phyloP scores from a whole-genome alignment of 306 rosid genomes.

The Purshia tridentata region DNA sequence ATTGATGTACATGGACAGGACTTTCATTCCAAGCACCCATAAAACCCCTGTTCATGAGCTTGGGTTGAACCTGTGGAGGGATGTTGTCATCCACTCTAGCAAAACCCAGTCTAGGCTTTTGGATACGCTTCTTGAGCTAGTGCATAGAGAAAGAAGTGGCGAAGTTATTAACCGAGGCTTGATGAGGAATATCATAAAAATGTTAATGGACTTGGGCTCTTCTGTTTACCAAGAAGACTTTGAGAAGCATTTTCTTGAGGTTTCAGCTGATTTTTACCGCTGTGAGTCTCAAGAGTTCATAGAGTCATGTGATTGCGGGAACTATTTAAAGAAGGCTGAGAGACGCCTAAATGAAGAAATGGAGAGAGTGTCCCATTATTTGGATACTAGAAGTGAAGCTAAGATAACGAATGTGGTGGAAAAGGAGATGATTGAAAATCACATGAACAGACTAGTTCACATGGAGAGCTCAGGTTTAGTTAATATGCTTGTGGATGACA shows the following conservation, averaged over 20 bases:
- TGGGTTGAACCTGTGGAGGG: conserved; percentile 85
- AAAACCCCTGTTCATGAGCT: conserved; percentile 79
- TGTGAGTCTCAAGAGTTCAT: conserved; percentile 72
- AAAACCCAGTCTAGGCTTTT: conserved; percentile 66
- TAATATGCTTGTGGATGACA: conserved; percentile 78
- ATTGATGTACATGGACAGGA: conserved; percentile 96
- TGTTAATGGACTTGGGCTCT: conserved; percentile 82
- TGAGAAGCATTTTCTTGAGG: conserved; percentile 67
- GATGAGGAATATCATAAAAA: conserved; percentile 61
- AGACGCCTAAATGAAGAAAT: conserved; percentile 77
- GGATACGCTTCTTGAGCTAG: conserved; percentile 65
- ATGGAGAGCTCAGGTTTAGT: conserved; percentile 83
- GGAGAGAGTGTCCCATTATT: conserved; percentile 83
- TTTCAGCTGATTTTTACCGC: conserved; percentile 72
- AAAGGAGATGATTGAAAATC: conserved; percentile 78
- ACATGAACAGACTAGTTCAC: conserved; percentile 74
- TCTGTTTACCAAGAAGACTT: conserved; percentile 69
- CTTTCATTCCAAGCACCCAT: conserved; percentile 57
- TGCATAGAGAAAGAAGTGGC: conserved; percentile 60
- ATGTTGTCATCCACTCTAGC: conserved; percentile 58
- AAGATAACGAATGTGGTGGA: conserved; percentile 75
- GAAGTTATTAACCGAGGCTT: conserved; percentile 78
- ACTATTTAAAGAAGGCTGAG: conserved; percentile 76
- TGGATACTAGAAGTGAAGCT: conserved; percentile 67
- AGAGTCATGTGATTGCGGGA: conserved; percentile 74